Base-by-base conservation (phyloP, 129 eudicot species). In the Pseudognaphalium luteoalbum region DNA sequence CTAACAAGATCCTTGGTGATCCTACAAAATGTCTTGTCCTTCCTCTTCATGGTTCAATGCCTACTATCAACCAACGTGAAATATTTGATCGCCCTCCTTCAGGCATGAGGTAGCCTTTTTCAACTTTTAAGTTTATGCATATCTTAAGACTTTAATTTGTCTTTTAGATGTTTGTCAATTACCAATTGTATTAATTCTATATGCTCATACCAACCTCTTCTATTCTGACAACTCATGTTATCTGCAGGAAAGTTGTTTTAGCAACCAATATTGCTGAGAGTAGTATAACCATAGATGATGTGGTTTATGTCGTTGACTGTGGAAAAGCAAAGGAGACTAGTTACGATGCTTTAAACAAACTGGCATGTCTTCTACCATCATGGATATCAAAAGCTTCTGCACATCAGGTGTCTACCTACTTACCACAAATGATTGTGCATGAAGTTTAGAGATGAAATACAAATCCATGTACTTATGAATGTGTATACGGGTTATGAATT, bases 371-470 rank as follows among this genome's bases (percentile, higher is more conserved):
- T 51, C 78, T 94, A 65, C 99, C 99, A 56, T 91, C 99, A 47
- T 94, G 99, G 99, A 94, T 94, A 70, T 94, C 99, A 56, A 89
- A 94, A 88, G 99, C 99, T 80, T 94, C 99, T 57, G 96, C 99
- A n/a, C 99, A 89, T 79, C 99, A 94, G 99, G 99, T 91, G 71
- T 76, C 20, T 68, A 71, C 54, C 1, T 35, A 21, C 50, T 54
- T 69, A 14, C 59, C 2, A 9, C 5, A 61, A 7, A 56, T 16
- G 50, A 30, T 7, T 47, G 44, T 47, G 16, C 37, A 39, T 66
- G 17, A 16, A 12, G 54, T 47, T 12, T 47, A 47, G 54, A 47
- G 54, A 47, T 47, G 54, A 17, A 47, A 47, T 47, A 12, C 6
- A 47, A 47, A 47, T 41, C 47, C 47, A 41, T 41, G 14, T 41